phyloP scores from a whole-genome alignment of 495 filamentous ascomycete species.

The Thermothielavioides terrestris region DNA sequence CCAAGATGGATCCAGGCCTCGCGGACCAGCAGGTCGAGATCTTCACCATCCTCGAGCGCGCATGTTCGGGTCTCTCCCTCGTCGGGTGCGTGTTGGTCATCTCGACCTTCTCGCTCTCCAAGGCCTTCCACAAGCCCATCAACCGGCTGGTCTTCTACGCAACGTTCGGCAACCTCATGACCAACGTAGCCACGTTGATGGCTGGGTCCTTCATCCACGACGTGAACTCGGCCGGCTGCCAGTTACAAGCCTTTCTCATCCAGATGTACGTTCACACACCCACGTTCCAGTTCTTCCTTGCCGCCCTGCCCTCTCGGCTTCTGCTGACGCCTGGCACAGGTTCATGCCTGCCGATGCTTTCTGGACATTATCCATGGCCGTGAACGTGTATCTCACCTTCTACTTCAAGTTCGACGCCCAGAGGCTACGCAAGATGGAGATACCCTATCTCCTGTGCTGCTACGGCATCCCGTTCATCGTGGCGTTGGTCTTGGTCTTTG shows the following conservation, averaged over 20 bases:
- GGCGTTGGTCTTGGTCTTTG: slow-evolving; percentile 57
- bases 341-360: slow-evolving; percentile 71
- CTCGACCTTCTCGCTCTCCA: slow-evolving; percentile 54
- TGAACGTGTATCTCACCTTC: slow-evolving; percentile 82
- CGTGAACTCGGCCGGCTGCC: slow-evolving; percentile 49
- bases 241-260: slow-evolving; percentile 65
- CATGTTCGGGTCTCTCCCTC: slow-evolving; percentile 62
- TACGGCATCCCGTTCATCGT: slow-evolving; percentile 71
- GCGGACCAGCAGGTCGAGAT: slow-evolving; percentile 23
- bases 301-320: neutral
- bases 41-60: slow-evolving; percentile 55
- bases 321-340: slow-evolving; percentile 36
- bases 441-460: slow-evolving; percentile 60
- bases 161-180: slow-evolving; percentile 72
- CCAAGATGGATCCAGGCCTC: slow-evolving; percentile 1
- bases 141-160: slow-evolving; percentile 82
- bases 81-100: slow-evolving; percentile 66
- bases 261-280: slow-evolving; percentile 57
- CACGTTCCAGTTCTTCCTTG: neutral
- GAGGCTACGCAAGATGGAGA: slow-evolving; percentile 59
- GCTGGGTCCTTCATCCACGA: slow-evolving; percentile 46
- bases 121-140: slow-evolving; percentile 62
- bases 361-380: slow-evolving; percentile 78
- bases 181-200: slow-evolving; percentile 72
- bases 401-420: slow-evolving; percentile 64